Evolutionary conservation across 495 filamentous ascomycete species (phyloP).

Genomic region (Endocarpon pusillum): DNA sequence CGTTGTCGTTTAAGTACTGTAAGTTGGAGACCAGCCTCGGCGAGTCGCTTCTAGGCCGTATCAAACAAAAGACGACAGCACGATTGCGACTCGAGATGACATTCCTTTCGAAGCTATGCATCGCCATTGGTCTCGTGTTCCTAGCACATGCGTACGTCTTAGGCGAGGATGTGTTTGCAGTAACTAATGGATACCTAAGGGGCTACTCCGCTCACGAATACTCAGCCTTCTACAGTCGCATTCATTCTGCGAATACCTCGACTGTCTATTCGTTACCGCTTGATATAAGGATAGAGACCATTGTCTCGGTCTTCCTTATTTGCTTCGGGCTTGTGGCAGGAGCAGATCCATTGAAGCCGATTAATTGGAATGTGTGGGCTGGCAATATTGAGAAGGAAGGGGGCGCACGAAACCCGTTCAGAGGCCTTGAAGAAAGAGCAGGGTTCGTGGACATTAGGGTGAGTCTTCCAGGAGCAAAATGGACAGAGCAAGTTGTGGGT

Average conservation of each 20-base stretch:
- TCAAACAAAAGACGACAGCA: no score
- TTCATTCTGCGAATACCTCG: constrained; percentile 31
- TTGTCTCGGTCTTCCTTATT: constrained; percentile 44
- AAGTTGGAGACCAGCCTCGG: no score
- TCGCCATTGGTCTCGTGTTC: constrained; percentile 45
- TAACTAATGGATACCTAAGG: constrained; percentile 20
- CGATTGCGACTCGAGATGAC: no score
- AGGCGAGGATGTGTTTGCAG: constrained; percentile 1
- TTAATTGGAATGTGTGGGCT: constrained; percentile 71
- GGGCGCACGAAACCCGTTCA: constrained; percentile 31
- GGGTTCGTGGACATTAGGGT: constrained; percentile 59
- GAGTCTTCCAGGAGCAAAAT: constrained; percentile 13
- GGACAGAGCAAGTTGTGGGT: constrained; percentile 1
- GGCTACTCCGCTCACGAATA: constrained; percentile 81
- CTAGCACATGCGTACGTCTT: constrained; percentile 54
- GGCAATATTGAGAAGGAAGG: constrained; percentile 62
- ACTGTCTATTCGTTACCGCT: constrained; percentile 35
- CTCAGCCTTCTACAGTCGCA: constrained; percentile 45
- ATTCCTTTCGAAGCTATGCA: constrained; percentile 45
- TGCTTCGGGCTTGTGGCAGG: constrained; percentile 56
- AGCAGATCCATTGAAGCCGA: constrained; percentile 52
- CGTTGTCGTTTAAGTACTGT: no score
- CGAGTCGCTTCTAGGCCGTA: no score
- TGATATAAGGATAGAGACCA: constrained; percentile 50
- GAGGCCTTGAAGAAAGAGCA: constrained; percentile 37